Percentiles rank a stretch among this genome's conserved stretches.
These are phyloP conservation scores for Trichosporon ovoides DNA, from an alignment of 1,284 basidiomycete genomes.

Conservation along the genomic window DNA sequence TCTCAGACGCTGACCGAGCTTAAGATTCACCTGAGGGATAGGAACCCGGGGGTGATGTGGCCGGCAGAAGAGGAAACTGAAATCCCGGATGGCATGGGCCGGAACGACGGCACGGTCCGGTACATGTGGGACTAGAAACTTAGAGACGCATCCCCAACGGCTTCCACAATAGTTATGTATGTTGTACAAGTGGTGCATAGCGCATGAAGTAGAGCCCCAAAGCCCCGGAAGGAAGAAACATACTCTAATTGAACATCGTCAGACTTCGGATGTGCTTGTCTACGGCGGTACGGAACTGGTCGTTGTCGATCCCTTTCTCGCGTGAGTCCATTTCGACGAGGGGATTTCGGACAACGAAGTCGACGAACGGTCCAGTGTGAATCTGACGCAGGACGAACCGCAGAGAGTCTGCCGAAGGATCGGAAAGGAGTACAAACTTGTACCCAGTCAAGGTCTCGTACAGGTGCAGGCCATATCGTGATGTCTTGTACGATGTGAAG, in stretches of 20 bases:
- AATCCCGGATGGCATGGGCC: slow-evolving; percentile 55
- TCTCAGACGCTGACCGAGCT: slow-evolving; percentile 46
- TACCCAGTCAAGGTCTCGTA: slow-evolving; percentile 88
- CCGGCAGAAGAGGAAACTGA: slow-evolving; percentile 20
- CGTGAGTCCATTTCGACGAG: slow-evolving; percentile 73
- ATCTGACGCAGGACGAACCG: slow-evolving; percentile 80
- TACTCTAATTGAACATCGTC: slow-evolving; percentile 38
- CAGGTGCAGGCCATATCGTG: slow-evolving; percentile 86
- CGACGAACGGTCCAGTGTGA: slow-evolving; percentile 85
- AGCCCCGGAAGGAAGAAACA: background rate
- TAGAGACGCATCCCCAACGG: background rate
- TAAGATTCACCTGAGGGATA: slow-evolving; percentile 49
- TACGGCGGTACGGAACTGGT: slow-evolving; percentile 69
- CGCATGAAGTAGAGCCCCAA: background rate
- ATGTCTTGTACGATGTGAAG: slow-evolving; percentile 86
- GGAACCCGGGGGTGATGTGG: slow-evolving; percentile 25
- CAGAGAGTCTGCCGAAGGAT: slow-evolving; percentile 73
- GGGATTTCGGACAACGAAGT: slow-evolving; percentile 88
- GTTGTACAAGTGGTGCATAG: slow-evolving; percentile 3
- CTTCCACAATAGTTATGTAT: too few species aligned
- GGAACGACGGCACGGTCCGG: slow-evolving; percentile 74
- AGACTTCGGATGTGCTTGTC: slow-evolving; percentile 62
- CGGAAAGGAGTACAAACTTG: slow-evolving; percentile 92
- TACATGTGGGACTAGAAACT: slow-evolving; percentile 57
- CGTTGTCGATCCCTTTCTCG: slow-evolving; percentile 80